These are phyloP conservation scores for Diversispora eburnea DNA, from an alignment of 192 early-diverging fungal species.

Conservation along the genomic window DNA sequence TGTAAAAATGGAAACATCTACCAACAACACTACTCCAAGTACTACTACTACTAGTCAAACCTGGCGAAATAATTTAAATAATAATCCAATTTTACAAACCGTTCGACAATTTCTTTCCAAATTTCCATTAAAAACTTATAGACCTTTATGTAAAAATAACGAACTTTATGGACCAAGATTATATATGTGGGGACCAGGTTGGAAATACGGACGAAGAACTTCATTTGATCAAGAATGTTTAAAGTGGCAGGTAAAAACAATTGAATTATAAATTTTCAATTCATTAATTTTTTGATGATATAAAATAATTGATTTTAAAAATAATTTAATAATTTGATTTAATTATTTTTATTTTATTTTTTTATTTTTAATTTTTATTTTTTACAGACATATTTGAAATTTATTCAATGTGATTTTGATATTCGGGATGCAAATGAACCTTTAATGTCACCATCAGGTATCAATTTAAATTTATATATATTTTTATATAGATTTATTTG, in stretches of 20 bases:
- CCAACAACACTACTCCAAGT: background rate
- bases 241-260: slow-evolving; percentile 40
- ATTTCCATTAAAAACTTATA: slow-evolving; percentile 43
- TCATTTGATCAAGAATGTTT: slow-evolving; percentile 57
- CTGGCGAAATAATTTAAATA: background rate
- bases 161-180: slow-evolving; percentile 36
- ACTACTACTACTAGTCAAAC: background rate
- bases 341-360: background rate
- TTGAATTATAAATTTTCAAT: background rate
- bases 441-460: slow-evolving; percentile 56
- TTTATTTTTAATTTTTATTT: background rate
- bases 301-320: background rate
- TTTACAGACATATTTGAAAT: slow-evolving; percentile 47
- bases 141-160: slow-evolving; percentile 33
- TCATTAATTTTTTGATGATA: background rate
- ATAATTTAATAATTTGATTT: no score
- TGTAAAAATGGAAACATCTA: no score
- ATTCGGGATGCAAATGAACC: slow-evolving; percentile 47
- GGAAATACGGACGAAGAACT: slow-evolving; percentile 12
- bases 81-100: slow-evolving; percentile 9
- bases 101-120: slow-evolving; percentile 18
- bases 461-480: background rate
- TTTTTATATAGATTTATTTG: no score
- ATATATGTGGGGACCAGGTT: slow-evolving; percentile 52
- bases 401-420: slow-evolving; percentile 45